Evolutionary conservation across 371 early-diverging fungal genomes (phyloP), one percentile per base, ranked within the genome.

Genomic region (Entomophthora muscae): DNA sequence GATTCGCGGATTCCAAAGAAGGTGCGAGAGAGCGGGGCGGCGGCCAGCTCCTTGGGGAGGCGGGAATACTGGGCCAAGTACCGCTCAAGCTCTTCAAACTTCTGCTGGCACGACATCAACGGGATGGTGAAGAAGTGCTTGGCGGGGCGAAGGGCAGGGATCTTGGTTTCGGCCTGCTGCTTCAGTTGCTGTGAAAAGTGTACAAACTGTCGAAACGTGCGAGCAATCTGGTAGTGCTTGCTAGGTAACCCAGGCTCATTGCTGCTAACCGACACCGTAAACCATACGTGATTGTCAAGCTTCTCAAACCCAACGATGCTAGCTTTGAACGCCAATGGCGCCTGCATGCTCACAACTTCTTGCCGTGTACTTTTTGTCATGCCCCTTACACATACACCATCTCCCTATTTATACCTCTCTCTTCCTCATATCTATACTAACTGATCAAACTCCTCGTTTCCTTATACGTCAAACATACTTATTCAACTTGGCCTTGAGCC

Each of bases 1-100:
- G 55, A 24, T n/a, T n/a, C 55, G 24, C 26, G 55, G 22, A 55
- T 55, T 10, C 55, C 55, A 55, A 55, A 55, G 55, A 55, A 55
- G 28, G 22, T 10, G 24, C 55, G 55, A 21, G 24, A 24, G 12
- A 55, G 55, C 21, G 22, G 55, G 55, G 3, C 21, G 5, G 28
- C 28, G 22, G 10, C 10, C 28, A 55, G 12, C 5, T 21, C 7
- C 10, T 55, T 10, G 21, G 55, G 55, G 10, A 55, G 55, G 3
- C 55, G 3, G 3, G 55, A 55, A 21, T 24, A 24, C 26, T 55
- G 55, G 55, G 12, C 28, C 28, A 55, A 55, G 26, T 24, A 55
- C 21, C 22, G 55, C 28, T 10, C 24, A 5, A 55, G 12, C 22
- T 55, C 55, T 26, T 55, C 55, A 27, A 55, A 55, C 55, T 55